Base-by-base conservation (phyloP, 1,284 basidiomycete genomes). In the Boletus mariae region DNA sequence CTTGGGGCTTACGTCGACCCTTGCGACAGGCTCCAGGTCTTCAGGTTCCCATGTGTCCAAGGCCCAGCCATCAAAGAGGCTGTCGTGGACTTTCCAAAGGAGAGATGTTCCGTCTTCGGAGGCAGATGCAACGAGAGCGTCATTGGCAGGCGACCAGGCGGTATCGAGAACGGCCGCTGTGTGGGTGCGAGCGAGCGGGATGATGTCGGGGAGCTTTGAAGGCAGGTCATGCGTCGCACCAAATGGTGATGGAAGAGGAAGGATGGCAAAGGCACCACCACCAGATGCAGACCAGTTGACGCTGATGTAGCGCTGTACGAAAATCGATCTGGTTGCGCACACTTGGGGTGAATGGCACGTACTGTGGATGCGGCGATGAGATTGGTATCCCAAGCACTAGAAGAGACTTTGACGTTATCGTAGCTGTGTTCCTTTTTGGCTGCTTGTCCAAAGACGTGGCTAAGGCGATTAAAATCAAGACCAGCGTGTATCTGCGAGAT, bases 261-360 rank as follows among this genome's bases (percentile, higher is more conserved):
- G 77, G 64, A 99, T 86, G 20, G 88, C 90, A 68, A 98, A 98
- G 1, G 96, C 96, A 52, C 96, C 96, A 25, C 96, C 96, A 29
- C 96, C 96, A 0, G 93, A 92, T 23, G 90, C 84, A 72, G 94
- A 92, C 93, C 94, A 98, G 80, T 98, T 98, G 57, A 98, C 73
- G 52, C 88, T 87, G 64, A 97, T 75, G 72, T 92, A 97, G 76
- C 84, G 79, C 89, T 92, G 61, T 20, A 46, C 15, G 35, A 41
- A 25, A 31, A 37, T 55, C n/a, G 15, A 25, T 48, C 12, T 25
- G 29, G 0, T 8, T 28, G 10, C 0, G 13, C 25, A 44, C 10
- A 29, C 7, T 38, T 4, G 12, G 6, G 12, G 3, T 13, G 6
- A 38, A 35, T 37, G 45, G 35, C 73, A 53, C 59, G 67, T 67